Evolutionary conservation across 257 asterid genomes (phyloP).

Genomic region (Scutellaria minor): DNA sequence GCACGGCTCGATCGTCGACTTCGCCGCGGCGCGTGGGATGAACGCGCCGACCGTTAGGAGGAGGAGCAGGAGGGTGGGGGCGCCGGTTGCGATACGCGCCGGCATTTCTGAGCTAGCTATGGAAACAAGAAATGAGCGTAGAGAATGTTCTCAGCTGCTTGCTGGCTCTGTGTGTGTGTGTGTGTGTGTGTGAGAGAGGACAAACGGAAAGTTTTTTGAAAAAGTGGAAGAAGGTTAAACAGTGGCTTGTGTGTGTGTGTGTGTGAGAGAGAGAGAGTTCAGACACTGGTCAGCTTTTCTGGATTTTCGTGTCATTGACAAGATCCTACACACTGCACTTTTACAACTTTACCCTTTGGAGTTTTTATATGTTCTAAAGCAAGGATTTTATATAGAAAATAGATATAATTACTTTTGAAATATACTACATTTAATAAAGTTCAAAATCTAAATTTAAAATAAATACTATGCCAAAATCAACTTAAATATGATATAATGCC

Average conservation of each 20-base stretch:
- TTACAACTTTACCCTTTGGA: constrained; percentile 43
- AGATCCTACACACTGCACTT: not conserved
- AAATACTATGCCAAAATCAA: no score
- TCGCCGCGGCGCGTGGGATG: constrained; percentile 52
- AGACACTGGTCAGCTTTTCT: constrained; percentile 44
- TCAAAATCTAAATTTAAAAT: no score
- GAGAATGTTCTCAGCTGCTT: constrained; percentile 8
- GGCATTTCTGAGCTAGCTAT: constrained; percentile 24
- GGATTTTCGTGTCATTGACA: constrained; percentile 38
- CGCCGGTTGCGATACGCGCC: constrained; percentile 14
- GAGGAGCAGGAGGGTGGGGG: constrained; percentile 12
- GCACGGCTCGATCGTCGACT: constrained; percentile 96
- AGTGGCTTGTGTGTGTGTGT: constrained; percentile 4
- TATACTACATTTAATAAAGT: no score
- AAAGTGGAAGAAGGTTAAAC: not conserved
- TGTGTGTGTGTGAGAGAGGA: constrained; percentile 11
- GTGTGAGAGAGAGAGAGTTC: constrained; percentile 6
- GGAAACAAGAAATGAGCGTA: not conserved
- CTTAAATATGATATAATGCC: no score
- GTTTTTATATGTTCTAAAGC: no score
- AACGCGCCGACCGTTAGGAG: constrained; percentile 38
- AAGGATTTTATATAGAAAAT: no score
- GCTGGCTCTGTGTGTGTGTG: not conserved
- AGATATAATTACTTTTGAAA: no score
- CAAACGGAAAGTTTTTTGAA: not conserved